Evolutionary conservation across 2,329 filamentous ascomycete species (phyloP).

Genomic region (Colletotrichum chrysophilum): DNA sequence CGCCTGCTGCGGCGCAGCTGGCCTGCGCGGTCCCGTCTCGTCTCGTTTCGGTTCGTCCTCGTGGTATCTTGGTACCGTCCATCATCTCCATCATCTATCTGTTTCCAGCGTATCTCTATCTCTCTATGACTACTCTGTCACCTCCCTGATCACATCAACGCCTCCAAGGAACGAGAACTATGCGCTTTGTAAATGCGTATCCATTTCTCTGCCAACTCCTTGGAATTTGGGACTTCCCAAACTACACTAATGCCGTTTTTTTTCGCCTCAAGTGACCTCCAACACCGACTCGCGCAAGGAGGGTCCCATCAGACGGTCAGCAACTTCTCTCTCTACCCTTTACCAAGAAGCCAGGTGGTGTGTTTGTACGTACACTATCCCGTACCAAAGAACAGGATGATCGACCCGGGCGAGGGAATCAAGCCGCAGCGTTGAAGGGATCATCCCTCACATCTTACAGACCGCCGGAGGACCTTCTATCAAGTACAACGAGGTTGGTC

Average conservation of each 20-base stretch:
- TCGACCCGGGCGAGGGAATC: background rate
- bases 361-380: background rate
- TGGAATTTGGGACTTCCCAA: background rate
- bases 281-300: background rate
- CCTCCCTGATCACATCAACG: background rate
- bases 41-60: slow-evolving; percentile 1
- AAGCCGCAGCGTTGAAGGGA: background rate
- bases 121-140: background rate
- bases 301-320: background rate
- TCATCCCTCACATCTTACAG: background rate
- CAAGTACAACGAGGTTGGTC: background rate
- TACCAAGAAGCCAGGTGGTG: background rate
- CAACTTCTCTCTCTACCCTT: background rate
- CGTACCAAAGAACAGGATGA: background rate
- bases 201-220: background rate
- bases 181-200: background rate
- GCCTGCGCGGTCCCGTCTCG: background rate
- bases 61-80: background rate
- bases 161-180: background rate
- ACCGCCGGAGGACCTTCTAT: background rate
- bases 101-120: background rate
- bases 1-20: background rate
- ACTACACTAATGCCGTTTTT: background rate
- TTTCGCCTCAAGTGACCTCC: background rate
- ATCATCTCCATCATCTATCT: background rate